These are phyloP conservation scores for Hyaloscypha variabilis DNA, from an alignment of 495 filamentous ascomycete genomes.

Conservation along the genomic window DNA sequence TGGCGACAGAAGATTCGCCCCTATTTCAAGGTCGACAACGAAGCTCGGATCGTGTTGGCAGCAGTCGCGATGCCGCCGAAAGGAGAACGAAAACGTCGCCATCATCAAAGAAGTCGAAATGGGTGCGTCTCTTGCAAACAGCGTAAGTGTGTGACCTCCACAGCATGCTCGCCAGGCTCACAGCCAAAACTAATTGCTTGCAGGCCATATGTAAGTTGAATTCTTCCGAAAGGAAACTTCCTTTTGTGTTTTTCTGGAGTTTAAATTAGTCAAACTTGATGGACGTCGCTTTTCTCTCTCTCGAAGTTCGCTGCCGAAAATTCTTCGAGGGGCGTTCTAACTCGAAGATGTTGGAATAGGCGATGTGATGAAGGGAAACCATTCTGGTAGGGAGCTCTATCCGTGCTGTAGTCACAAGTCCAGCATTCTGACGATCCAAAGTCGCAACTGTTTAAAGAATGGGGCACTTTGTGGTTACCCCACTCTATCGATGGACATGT, in stretches of 20 bases:
- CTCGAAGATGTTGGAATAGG: too few species aligned
- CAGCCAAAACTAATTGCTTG: too few species aligned
- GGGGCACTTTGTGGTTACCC: neutral
- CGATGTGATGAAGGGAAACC: constrained; percentile 5
- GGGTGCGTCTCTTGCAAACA: constrained; percentile 2
- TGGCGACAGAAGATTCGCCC: neutral
- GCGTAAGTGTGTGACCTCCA: neutral
- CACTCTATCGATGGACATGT: neutral
- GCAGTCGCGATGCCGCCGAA: neutral
- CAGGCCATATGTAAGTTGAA: too few species aligned
- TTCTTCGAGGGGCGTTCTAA: too few species aligned
- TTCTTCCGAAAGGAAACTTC: too few species aligned
- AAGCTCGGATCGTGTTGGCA: neutral
- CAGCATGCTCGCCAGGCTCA: too few species aligned
- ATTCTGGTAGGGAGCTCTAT: neutral
- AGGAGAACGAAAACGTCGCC: neutral
- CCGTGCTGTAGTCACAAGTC: neutral
- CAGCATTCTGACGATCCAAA: neutral
- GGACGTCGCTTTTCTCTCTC: too few species aligned
- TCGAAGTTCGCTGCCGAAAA: too few species aligned
- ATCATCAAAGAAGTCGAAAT: neutral
- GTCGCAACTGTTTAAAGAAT: constrained; percentile 6
- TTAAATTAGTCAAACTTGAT: too few species aligned
- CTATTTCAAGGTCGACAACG: neutral
- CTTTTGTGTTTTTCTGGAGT: too few species aligned